Conservation (phyloP, 2,329 filamentous ascomycete species). For the Xylariales sp. region DNA sequence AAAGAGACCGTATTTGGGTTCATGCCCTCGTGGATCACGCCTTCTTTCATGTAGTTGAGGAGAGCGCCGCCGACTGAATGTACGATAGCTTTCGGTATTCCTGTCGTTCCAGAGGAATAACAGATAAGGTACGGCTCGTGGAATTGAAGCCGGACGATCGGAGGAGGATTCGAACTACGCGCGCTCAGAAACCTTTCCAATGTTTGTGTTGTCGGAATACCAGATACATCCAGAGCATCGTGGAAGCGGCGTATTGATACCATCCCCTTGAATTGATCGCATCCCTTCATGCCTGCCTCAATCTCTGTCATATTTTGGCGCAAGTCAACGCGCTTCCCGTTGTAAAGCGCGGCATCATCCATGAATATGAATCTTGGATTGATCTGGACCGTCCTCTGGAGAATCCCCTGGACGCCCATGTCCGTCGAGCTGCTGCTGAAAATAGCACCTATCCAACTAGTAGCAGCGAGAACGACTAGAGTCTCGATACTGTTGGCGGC, state of each 20-base stretch:
- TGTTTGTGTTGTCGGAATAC: slow-evolving; percentile 43
- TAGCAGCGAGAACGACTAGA: slow-evolving; percentile 64
- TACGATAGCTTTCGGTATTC: slow-evolving; percentile 80
- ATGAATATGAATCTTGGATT: slow-evolving; percentile 77
- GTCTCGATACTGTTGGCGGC: slow-evolving; percentile 73
- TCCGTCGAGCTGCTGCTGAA: slow-evolving; percentile 77
- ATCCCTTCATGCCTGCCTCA: slow-evolving; percentile 55
- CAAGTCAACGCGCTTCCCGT: slow-evolving; percentile 69
- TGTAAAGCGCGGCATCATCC: slow-evolving; percentile 76
- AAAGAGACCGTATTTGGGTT: slow-evolving; percentile 37
- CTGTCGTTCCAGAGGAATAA: slow-evolving; percentile 78
- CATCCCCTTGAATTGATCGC: slow-evolving; percentile 57
- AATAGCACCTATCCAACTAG: slow-evolving; percentile 65
- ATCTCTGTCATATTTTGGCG: slow-evolving; percentile 67
- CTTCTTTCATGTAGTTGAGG: slow-evolving; percentile 55
- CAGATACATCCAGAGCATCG: slow-evolving; percentile 52
- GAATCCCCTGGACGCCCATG: slow-evolving; percentile 73
- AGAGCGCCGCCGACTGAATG: slow-evolving; percentile 66
- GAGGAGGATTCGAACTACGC: slow-evolving; percentile 30
- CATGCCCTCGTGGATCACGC: slow-evolving; percentile 41
- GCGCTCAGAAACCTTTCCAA: slow-evolving; percentile 39
- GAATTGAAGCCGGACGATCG: slow-evolving; percentile 61
- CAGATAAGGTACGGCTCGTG: slow-evolving; percentile 73
- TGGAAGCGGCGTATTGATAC: slow-evolving; percentile 64
- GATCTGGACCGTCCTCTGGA: slow-evolving; percentile 72